Evolutionary conservation across 768 basidiomycete genomes (phyloP), one percentile per base, ranked within the genome.

Genomic region (Lactarius evosmus): DNA sequence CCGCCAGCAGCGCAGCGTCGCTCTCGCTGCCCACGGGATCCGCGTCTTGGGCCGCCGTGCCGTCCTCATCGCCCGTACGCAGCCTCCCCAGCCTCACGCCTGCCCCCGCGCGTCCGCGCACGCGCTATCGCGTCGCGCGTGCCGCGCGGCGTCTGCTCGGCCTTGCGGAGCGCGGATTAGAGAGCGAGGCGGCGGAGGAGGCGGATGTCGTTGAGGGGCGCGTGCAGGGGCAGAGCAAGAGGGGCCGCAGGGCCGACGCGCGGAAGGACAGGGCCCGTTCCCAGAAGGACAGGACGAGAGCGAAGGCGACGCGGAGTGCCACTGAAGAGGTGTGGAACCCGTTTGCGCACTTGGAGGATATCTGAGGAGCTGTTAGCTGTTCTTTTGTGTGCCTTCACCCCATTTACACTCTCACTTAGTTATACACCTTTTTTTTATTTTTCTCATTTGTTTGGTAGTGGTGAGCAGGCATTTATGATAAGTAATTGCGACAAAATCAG

Each of bases 71-170:
- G 40, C 66, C 59, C 11, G 60, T 66, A n/a, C 65, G 61, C 55
- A 56, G 57, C 56, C 56, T 67, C 29, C 60, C 65, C 25, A 38
- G 52, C 56, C 60, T 64, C 58, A 64, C 67, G 34, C 65, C 70
- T 8, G 65, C 68, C 2, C 74, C 74, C 2, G 70, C 71, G 54
- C 69, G 71, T 34, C 69, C 69, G 22, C 60, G 67, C 40, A 69
- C 68, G 38, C 70, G 70, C 27, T 67, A 70, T 51, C 72, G 74
- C 54, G 69, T 74, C n/a, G 66, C 67, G 59, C 68, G 72, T 1
- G 70, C 71, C 16, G 66, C 65, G 51, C 60, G 69, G 27, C 62
- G 69, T 29, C 63, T 75, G 50, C 68, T 64, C 56, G 67, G 70
- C 32, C 63, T 74, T 41, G 70, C 71, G 56, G 66, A 64, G 58